Evolutionary conservation across 2,329 filamentous ascomycete genomes (phyloP).

Genomic region (Daldinia eschscholtzii): DNA sequence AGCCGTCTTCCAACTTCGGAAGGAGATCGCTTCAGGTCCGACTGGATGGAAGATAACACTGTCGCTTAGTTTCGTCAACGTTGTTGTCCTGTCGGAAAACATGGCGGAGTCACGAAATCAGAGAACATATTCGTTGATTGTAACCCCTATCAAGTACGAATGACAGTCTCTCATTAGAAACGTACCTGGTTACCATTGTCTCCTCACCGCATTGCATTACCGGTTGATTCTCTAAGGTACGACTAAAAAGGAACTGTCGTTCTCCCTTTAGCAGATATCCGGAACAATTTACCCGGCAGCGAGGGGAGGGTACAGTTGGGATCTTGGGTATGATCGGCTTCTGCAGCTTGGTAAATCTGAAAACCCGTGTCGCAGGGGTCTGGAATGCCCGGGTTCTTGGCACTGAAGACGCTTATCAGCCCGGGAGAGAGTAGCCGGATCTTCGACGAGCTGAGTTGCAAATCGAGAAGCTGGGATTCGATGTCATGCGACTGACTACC

Average conservation of each 20-base stretch:
- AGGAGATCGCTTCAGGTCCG: conserved; percentile 25
- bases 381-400: conserved; percentile 39
- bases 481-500: conserved; percentile 26
- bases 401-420: conserved; percentile 37
- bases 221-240: conserved; percentile 12
- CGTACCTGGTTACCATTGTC: conserved; percentile 3
- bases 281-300: conserved; percentile 36
- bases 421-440: conserved; percentile 28
- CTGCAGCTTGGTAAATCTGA: conserved; percentile 34
- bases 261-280: conserved; percentile 26
- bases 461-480: conserved; percentile 27
- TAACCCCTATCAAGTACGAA: conserved; percentile 23
- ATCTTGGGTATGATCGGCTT: conserved; percentile 32
- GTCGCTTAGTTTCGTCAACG: conserved; percentile 11
- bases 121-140: conserved; percentile 24
- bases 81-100: conserved; percentile 11
- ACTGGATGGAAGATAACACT: conserved; percentile 29
- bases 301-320: conserved; percentile 21
- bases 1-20: conserved; percentile 37
- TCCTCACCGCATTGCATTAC: conserved; percentile 16
- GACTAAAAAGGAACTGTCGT: conserved; percentile 8
- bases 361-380: conserved; percentile 35
- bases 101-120: conserved; percentile 25
- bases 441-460: conserved; percentile 39
- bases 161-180: conserved; percentile 21